Base-by-base conservation (phyloP, 768 basidiomycete species). In the Boletus sp. region DNA sequence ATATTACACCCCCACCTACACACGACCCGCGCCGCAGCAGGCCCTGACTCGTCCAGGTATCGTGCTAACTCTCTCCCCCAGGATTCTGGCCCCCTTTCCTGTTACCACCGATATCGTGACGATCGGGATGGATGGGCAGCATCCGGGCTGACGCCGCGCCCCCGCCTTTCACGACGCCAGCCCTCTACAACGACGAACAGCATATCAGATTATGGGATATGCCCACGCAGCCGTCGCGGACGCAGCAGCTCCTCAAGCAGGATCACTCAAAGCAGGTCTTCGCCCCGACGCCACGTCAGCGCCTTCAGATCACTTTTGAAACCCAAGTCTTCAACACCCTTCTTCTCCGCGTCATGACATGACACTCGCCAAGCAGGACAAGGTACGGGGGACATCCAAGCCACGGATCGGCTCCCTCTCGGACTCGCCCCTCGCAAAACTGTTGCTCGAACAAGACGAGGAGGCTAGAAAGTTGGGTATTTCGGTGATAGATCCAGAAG, bases 121-220 rank as follows among this genome's bases (percentile, higher is more conserved):
- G 65, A 67, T 54, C 52, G 65, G 28, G 60, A 66, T 6, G 7
- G n/a, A n/a, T n/a, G n/a, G n/a, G n/a, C n/a, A n/a, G n/a, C 56
- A 1, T 29, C 65, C 2, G 45, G 58, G 8, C 64, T 29, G 62
- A 66, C 20, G 5, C 39, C n/a, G 4, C 37, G 11, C 47, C 65
- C 12, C 65, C n/a, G 58, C n/a, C 42, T 20, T 8, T 4, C 51
- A 2, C 61, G 65, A 15, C 65, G 65, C 11, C 65, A 59, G 32
- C 28, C 65, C 7, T 66, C 65, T 18, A 53, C 50, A 11, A 12
- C 65, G 24, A 24, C 24, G 24, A 24, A 24, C 3, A 24, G 24
- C 24, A 24, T 3, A 24, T 24, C 24, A 24, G 24, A 24, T 24
- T 24, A 24, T 24, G 24, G 24, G 24, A 3, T 24, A 24, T 24